Percentiles rank a stretch among this genome's conserved stretches.
These are phyloP conservation scores for Alternaria conjuncta DNA, from an alignment of 2,329 filamentous ascomycete species.

Conservation along the genomic window DNA sequence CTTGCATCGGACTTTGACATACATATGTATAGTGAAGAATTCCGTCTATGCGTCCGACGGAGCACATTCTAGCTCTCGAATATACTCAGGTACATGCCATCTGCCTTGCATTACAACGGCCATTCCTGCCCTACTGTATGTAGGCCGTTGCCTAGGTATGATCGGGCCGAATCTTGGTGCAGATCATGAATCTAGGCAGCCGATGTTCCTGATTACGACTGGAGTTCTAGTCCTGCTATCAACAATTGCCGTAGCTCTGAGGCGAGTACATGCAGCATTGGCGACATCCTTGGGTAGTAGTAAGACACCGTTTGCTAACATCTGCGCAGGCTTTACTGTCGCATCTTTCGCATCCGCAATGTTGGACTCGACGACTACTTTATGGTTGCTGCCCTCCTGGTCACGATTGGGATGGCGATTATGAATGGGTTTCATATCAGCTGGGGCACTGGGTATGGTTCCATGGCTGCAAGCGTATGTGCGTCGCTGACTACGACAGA, in stretches of 20 bases:
- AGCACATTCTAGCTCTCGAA: background rate
- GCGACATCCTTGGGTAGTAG: background rate
- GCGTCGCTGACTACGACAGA: background rate
- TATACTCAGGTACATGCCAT: background rate
- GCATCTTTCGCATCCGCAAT: background rate
- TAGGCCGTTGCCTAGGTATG: background rate
- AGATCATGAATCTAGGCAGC: background rate
- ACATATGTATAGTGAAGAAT: background rate
- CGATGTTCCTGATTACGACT: background rate
- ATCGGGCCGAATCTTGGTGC: background rate
- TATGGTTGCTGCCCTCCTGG: background rate
- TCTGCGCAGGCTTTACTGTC: background rate
- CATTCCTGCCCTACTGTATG: background rate
- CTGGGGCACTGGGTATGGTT: conserved; percentile 6
- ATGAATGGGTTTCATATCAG: conserved; percentile 4
- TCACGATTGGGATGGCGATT: conserved; percentile 2
- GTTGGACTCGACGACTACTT: background rate
- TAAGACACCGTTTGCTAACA: background rate
- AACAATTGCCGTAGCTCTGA: background rate
- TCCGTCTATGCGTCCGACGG: background rate
- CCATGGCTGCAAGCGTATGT: background rate
- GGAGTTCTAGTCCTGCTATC: background rate
- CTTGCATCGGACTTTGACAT: background rate
- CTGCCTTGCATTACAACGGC: background rate
- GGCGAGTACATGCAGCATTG: background rate